phyloP scores from a whole-genome alignment of 352 stramenopile genomes.

The Elongisporangium prolatum region DNA sequence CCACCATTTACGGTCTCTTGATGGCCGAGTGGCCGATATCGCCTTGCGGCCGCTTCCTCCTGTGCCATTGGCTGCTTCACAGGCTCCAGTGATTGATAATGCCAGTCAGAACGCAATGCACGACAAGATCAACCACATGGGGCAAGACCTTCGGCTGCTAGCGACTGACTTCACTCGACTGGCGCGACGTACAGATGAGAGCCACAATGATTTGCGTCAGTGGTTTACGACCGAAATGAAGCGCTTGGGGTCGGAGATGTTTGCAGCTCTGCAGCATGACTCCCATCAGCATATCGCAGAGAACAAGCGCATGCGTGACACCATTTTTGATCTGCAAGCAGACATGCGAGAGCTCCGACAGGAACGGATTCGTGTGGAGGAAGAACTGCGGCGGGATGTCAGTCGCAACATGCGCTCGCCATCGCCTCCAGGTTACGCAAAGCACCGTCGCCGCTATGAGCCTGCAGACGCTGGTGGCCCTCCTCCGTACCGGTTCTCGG shows the following conservation, averaged over 20 bases:
- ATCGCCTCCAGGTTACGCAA: not conserved
- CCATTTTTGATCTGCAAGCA: slow-evolving; percentile 35
- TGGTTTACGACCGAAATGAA: slow-evolving; percentile 21
- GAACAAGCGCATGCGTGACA: slow-evolving; percentile 46
- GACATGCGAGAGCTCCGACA: slow-evolving; percentile 25
- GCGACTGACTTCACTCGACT: slow-evolving; percentile 28
- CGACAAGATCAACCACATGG: slow-evolving; percentile 19
- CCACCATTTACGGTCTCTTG: too few relatives aligned
- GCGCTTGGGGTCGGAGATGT: slow-evolving; percentile 34
- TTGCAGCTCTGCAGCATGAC: slow-evolving; percentile 35
- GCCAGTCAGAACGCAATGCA: slow-evolving; percentile 5
- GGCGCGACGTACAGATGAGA: slow-evolving; percentile 16
- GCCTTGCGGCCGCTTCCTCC: too few relatives aligned
- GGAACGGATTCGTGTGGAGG: slow-evolving; percentile 20
- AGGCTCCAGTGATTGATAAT: too few relatives aligned
- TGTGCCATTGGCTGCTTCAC: too few relatives aligned
- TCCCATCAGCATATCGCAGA: slow-evolving; percentile 32
- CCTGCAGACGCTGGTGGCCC: slow-evolving; percentile 7
- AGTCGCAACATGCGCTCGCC: not conserved
- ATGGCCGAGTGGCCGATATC: too few relatives aligned
- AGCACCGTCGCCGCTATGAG: slow-evolving; percentile 9
- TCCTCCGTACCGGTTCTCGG: slow-evolving; percentile 5
- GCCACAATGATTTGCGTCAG: slow-evolving; percentile 18
- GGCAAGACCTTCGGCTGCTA: slow-evolving; percentile 19
- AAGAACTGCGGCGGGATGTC: slow-evolving; percentile 14